Evolutionary conservation across 805 yeast genomes (phyloP).

Genomic region (Spathaspora boniae): DNA sequence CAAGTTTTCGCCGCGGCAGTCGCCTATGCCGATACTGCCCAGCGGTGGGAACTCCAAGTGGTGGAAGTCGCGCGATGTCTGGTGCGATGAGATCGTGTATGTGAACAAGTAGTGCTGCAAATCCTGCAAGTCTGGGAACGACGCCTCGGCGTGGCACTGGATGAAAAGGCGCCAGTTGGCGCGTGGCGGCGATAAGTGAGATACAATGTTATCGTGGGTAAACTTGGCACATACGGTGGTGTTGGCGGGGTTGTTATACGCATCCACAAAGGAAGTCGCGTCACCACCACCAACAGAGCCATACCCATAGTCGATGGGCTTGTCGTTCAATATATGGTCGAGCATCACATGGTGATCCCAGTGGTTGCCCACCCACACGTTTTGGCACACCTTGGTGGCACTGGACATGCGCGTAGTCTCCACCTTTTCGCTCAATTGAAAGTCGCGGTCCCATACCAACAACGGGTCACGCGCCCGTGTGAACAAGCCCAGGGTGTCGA

Average conservation of each 20-base stretch:
- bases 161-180: conserved; percentile 54
- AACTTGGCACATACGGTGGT: conserved; percentile 46
- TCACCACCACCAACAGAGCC: neutral
- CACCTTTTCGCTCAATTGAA: conserved; percentile 68
- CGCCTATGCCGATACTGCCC: conserved; percentile 78
- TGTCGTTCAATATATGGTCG: conserved; percentile 8
- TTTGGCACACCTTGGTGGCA: conserved; percentile 54
- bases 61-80: conserved; percentile 18
- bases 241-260: conserved; percentile 49
- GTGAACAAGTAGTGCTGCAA: conserved; percentile 33
- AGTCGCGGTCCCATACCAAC: conserved; percentile 60
- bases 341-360: conserved; percentile 58
- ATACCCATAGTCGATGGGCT: neutral
- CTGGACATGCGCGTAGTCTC: conserved; percentile 83
- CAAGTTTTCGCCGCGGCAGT: conserved; percentile 58
- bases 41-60: conserved; percentile 74
- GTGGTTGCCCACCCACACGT: conserved; percentile 81
- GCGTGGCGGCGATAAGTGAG: conserved; percentile 41
- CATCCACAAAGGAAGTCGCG: conserved; percentile 17
- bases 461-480: conserved; percentile 3
- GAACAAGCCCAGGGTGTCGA: conserved; percentile 4
- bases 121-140: conserved; percentile 46
- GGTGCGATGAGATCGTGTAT: conserved; percentile 24
- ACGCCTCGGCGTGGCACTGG: conserved; percentile 57
- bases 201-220: conserved; percentile 9